Evolutionary conservation across 1,284 basidiomycete genomes (phyloP), one percentile per base, ranked within the genome.

Genomic region (Vanrija humicola): DNA sequence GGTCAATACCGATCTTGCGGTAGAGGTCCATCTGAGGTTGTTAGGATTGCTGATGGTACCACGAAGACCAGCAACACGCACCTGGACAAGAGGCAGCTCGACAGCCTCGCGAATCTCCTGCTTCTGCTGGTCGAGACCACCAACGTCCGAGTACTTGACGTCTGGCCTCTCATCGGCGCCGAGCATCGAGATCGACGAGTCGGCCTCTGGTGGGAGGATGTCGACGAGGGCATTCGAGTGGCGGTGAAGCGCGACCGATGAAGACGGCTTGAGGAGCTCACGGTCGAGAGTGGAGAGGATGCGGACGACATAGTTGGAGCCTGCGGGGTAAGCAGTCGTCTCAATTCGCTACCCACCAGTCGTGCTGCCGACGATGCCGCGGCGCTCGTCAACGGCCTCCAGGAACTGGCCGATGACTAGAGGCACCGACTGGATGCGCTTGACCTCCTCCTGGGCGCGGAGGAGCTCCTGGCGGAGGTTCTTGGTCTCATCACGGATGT

Each of bases 381-480:
- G 93, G 70, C 89, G 87, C 75, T 98, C 91, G 80, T 99, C 96
- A 74, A 99, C 98, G 52, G 96, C 90, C 78, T 99, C 96, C 43
- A 98, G 84, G 81, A 99, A 99, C 76, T 99, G 96, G 50, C 96
- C 96, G 67, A 99, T 99, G 69, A 99, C 96, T n/a, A 99, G 86
- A 0, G 96, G 96, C 4, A 98, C 96, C 48, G 90, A 92, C 79
- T 99, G 94, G 72, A 99, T 99, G 54, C 96, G 88, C 79, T 98
- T 98, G 67, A 99, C 96, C 80, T 99, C 96, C 77, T 99, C 96
- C 71, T 98, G 95, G 1, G 96, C 96, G 58, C 96, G 89, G 63
- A 98, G 89, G 56, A 98, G 87, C 78, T 99, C 96, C 56, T 95
- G 87, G 76, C 98, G 96, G 56, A 99, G 83, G 75, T 98, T 98